Evolutionary conservation across 331 rosid genomes (phyloP).

Genomic region (Dryas integrifolia): DNA sequence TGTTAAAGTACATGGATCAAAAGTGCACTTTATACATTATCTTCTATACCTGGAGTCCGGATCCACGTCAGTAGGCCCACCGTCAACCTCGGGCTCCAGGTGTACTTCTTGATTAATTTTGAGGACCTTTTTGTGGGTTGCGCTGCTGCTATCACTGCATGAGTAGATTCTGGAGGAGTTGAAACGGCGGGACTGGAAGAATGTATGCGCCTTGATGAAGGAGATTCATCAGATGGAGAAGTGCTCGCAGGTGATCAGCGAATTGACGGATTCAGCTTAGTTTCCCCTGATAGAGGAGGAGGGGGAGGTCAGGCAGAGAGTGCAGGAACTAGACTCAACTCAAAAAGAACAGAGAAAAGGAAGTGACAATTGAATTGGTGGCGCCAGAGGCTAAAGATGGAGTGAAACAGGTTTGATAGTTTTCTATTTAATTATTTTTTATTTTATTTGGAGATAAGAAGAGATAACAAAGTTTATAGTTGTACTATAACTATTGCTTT

Average conservation of each 20-base stretch:
- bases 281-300: conserved; percentile 72
- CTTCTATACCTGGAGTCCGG: too few relatives aligned
- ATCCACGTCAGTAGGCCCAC: too few relatives aligned
- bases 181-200: conserved; percentile 70
- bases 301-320: conserved; percentile 60
- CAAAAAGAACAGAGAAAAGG: too few relatives aligned
- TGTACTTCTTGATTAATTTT: conserved; percentile 49
- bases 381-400: too few relatives aligned
- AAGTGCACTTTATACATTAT: too few relatives aligned
- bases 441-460: too few relatives aligned
- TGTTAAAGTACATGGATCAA: too few relatives aligned
- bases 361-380: too few relatives aligned
- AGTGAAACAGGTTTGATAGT: too few relatives aligned
- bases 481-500: too few relatives aligned
- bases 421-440: too few relatives aligned
- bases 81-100: conserved; percentile 59
- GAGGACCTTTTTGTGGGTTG: conserved; percentile 61
- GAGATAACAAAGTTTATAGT: too few relatives aligned
- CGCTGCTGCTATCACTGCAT: conserved; percentile 50
- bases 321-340: conserved; percentile 40
- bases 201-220: conserved; percentile 62
- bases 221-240: conserved; percentile 83
- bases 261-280: conserved; percentile 54
- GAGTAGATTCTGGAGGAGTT: conserved; percentile 77
- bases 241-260: conserved; percentile 60